phyloP scores from a whole-genome alignment of 164 flowering plant species.

The Dillenia turbinata region DNA sequence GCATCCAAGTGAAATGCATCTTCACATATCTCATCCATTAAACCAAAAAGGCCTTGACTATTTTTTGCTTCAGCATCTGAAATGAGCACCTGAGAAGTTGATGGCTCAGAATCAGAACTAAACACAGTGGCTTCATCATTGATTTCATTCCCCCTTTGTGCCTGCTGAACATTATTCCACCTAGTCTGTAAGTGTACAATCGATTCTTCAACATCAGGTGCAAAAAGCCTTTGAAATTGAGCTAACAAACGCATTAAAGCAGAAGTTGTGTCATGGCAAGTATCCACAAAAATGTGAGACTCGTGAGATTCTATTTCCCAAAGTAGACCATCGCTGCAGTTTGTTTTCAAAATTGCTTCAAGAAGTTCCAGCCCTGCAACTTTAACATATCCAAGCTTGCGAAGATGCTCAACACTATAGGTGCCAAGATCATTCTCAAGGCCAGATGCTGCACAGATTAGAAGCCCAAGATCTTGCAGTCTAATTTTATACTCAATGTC shows the following conservation, averaged over 20 bases:
- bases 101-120: slow-evolving; percentile 16
- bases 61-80: slow-evolving; percentile 15
- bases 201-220: slow-evolving; percentile 90
- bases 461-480: slow-evolving; percentile 85
- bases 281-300: slow-evolving; percentile 61
- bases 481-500: slow-evolving; percentile 52
- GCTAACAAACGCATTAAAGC: slow-evolving; percentile 60
- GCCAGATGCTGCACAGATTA: slow-evolving; percentile 42
- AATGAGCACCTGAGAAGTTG: slow-evolving; percentile 21
- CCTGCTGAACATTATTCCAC: slow-evolving; percentile 67
- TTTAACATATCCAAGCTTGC: slow-evolving; percentile 66
- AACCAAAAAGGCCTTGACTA: slow-evolving; percentile 29
- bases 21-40: slow-evolving; percentile 86
- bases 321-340: slow-evolving; percentile 44
- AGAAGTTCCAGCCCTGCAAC: slow-evolving; percentile 80
- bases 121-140: slow-evolving; percentile 14
- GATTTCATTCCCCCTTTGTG: slow-evolving; percentile 22
- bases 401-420: slow-evolving; percentile 60
- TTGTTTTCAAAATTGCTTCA: slow-evolving; percentile 62
- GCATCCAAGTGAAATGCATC: slow-evolving; percentile 63
- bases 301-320: slow-evolving; percentile 83
- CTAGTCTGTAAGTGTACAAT: slow-evolving; percentile 78
- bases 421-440: slow-evolving; percentile 22
- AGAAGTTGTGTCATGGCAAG: slow-evolving; percentile 79
- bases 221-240: slow-evolving; percentile 84